A percentile compares a stretch with the other conserved stretches of the same genome.
These are phyloP conservation scores for Chlamydomonas sphaeroides DNA, from an alignment of 139 green algal genomes.

Conservation along the genomic window DNA sequence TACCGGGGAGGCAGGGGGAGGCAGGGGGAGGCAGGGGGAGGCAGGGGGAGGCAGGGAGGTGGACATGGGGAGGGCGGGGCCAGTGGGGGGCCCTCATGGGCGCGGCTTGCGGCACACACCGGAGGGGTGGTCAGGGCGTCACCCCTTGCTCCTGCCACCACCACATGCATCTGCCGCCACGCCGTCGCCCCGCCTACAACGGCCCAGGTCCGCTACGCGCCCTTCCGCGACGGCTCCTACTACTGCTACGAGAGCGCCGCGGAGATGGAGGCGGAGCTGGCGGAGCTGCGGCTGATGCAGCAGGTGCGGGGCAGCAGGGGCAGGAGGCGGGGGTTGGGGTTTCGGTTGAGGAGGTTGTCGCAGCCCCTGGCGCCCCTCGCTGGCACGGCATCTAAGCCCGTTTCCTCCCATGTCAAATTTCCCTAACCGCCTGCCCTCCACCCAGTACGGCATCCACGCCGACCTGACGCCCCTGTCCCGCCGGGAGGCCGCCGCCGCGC, in stretches of 20 bases:
- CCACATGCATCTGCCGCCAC: too few species aligned
- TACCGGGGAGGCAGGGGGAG: too few species aligned
- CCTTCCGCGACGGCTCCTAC: constrained; percentile 16
- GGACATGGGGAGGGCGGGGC: too few species aligned
- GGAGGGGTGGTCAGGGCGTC: too few species aligned
- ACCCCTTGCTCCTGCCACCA: too few species aligned
- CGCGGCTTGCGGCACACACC: too few species aligned
- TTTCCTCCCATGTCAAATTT: not conserved
- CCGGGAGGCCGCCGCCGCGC: not conserved
- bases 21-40: not conserved
- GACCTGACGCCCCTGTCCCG: constrained; percentile 13
- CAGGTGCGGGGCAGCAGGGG: not conserved
- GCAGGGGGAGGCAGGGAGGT: too few species aligned
- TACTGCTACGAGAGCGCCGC: not conserved
- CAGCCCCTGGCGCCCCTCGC: too few species aligned
- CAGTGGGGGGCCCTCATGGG: too few species aligned
- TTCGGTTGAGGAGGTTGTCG: too few species aligned
- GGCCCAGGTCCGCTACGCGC: constrained; percentile 6
- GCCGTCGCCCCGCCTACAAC: too few species aligned
- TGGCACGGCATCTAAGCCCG: not conserved
- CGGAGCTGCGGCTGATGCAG: constrained; percentile 33
- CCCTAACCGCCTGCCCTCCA: not conserved
- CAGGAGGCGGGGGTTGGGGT: too few species aligned
- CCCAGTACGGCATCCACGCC: constrained; percentile 23
- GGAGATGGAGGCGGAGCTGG: constrained; percentile 29